Evolutionary conservation across 352 stramenopile genomes (phyloP).

Genomic region (Pythium rishiriense): DNA sequence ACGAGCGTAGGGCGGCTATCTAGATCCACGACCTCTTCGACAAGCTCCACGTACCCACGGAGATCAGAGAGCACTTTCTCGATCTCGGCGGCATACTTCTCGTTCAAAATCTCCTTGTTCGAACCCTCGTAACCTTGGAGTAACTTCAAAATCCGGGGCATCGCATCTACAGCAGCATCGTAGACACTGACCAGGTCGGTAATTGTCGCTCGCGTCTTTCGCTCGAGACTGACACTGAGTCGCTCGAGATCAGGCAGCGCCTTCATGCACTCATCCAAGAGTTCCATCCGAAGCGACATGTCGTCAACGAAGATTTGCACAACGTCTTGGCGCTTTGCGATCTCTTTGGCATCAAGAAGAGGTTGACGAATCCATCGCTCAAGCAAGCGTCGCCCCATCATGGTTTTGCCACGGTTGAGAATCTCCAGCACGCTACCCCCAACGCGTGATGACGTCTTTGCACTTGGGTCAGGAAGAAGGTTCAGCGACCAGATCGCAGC

Average conservation of each 20-base stretch:
- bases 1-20: slow-evolving; percentile 76
- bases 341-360: slow-evolving; percentile 86
- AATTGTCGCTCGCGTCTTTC: slow-evolving; percentile 76
- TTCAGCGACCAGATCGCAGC: slow-evolving; percentile 92
- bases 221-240: slow-evolving; percentile 64
- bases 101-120: slow-evolving; percentile 39
- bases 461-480: slow-evolving; percentile 81
- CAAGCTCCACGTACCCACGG: slow-evolving; percentile 61
- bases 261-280: slow-evolving; percentile 90
- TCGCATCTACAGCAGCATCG: slow-evolving; percentile 65
- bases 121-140: slow-evolving; percentile 49
- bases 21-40: slow-evolving; percentile 85
- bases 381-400: slow-evolving; percentile 92
- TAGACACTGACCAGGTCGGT: slow-evolving; percentile 82
- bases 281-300: slow-evolving; percentile 77
- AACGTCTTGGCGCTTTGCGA: slow-evolving; percentile 89
- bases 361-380: slow-evolving; percentile 98
- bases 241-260: slow-evolving; percentile 75
- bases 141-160: slow-evolving; percentile 63
- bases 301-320: slow-evolving; percentile 94
- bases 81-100: slow-evolving; percentile 48
- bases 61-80: slow-evolving; percentile 68
- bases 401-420: slow-evolving; percentile 94
- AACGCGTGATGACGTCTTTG: slow-evolving; percentile 38
- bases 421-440: slow-evolving; percentile 92